These are phyloP conservation scores for Cylindrotheca closterium DNA, from an alignment of 108 stramenopile genomes.

Conservation along the genomic window DNA sequence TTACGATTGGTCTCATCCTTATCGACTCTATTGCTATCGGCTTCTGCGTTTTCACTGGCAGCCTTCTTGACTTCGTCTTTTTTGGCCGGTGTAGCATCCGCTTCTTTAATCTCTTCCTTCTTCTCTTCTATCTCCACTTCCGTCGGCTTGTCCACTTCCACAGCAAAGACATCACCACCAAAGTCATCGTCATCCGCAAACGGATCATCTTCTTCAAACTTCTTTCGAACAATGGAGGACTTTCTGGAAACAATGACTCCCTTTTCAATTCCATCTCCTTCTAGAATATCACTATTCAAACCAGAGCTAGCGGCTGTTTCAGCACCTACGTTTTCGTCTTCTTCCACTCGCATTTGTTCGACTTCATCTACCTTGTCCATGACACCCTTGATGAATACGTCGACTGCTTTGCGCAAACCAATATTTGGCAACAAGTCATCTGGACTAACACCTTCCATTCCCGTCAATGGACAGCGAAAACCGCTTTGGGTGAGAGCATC, in stretches of 20 bases:
- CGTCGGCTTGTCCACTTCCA: constrained; percentile 40
- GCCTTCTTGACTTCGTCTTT: constrained; percentile 20
- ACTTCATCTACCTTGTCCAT: constrained; percentile 84
- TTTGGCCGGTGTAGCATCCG: background rate
- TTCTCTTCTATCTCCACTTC: constrained; percentile 18
- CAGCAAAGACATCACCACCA: constrained; percentile 89
- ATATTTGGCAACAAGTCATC: constrained; percentile 81
- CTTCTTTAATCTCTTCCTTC: constrained; percentile 11
- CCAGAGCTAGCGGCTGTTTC: constrained; percentile 16
- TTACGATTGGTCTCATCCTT: constrained; percentile 7
- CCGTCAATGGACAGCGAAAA: constrained; percentile 82
- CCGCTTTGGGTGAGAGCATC: constrained; percentile 76
- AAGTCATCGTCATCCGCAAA: constrained; percentile 76
- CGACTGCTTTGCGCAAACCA: constrained; percentile 79
- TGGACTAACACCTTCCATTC: constrained; percentile 78
- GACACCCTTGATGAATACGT: constrained; percentile 64
- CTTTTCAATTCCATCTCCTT: constrained; percentile 59
- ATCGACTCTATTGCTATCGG: constrained; percentile 5
- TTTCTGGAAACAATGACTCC: constrained; percentile 57
- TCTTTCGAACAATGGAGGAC: constrained; percentile 32
- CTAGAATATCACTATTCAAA: constrained; percentile 32
- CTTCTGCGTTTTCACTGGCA: constrained; percentile 12
- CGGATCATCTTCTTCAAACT: constrained; percentile 48
- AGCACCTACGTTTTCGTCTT: constrained; percentile 21
- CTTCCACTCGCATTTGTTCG: constrained; percentile 70